Evolutionary conservation across 1,139 yeast genomes (phyloP).

Genomic region (Blastobotrys petasosporus): DNA sequence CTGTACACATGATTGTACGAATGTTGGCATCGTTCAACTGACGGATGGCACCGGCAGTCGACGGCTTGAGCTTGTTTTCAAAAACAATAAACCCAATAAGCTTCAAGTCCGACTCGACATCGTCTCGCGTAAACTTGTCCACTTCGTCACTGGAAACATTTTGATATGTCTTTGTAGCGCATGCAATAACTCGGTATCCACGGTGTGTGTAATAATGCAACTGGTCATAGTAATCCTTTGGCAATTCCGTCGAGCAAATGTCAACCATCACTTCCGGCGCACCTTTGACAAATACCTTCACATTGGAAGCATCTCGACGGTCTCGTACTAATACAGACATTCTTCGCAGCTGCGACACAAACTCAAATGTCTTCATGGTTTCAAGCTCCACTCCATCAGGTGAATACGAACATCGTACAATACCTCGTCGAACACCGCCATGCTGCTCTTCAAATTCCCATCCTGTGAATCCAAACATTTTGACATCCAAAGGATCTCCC

Average conservation of each 20-base stretch:
- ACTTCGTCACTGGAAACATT: constrained; percentile 34
- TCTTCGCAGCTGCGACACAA: constrained; percentile 75
- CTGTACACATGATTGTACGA: constrained; percentile 94
- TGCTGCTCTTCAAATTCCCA: constrained; percentile 71
- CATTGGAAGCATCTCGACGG: constrained; percentile 24
- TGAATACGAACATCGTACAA: constrained; percentile 35
- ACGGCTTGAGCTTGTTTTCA: constrained; percentile 77
- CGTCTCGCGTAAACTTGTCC: constrained; percentile 44
- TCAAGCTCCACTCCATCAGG: constrained; percentile 40
- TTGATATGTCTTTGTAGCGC: constrained; percentile 61
- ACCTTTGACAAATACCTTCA: constrained; percentile 72
- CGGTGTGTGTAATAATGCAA: constrained; percentile 82
- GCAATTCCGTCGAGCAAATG: constrained; percentile 67
- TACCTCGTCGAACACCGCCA: constrained; percentile 36
- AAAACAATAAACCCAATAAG: constrained; percentile 87
- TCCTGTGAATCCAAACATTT: constrained; percentile 85
- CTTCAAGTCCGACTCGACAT: constrained; percentile 58
- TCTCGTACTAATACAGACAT: constrained; percentile 72
- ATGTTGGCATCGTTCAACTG: constrained; percentile 60
- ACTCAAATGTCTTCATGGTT: constrained; percentile 72
- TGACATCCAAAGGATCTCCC: constrained; percentile 90
- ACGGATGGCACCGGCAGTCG: constrained; percentile 57
- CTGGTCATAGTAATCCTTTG: constrained; percentile 64
- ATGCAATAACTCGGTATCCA: constrained; percentile 93
- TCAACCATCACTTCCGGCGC: constrained; percentile 95